Evolutionary conservation across 148 eudicot genomes (phyloP).

Genomic region (Hydrangea macrophylla): DNA sequence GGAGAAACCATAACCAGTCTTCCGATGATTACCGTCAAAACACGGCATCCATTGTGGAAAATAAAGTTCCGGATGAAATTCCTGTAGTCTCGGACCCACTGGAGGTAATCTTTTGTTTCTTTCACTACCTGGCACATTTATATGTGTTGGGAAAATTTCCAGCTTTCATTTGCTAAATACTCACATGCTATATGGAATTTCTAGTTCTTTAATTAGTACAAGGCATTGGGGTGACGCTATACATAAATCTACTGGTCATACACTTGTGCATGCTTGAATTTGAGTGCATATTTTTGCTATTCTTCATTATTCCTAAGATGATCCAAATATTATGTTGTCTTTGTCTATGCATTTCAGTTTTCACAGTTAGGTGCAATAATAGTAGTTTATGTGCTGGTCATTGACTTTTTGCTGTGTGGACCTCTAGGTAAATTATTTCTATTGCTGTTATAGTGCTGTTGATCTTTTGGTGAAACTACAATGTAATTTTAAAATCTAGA

Average conservation of each 20-base stretch:
- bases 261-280: slow-evolving; percentile 10
- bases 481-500: background rate
- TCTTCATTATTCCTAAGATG: background rate
- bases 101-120: slow-evolving; percentile 54
- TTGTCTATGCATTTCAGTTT: slow-evolving; percentile 7
- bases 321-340: background rate
- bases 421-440: background rate
- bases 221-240: background rate
- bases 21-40: slow-evolving; percentile 27
- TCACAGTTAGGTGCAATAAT: background rate
- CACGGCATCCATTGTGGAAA: slow-evolving; percentile 33
- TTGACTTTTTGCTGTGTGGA: background rate
- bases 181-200: background rate
- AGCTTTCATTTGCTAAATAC: background rate
- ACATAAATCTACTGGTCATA: background rate
- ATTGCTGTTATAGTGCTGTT: background rate
- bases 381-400: background rate
- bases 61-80: slow-evolving; percentile 39
- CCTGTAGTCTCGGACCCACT: slow-evolving; percentile 67
- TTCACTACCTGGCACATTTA: background rate
- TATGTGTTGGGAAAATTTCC: background rate
- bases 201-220: background rate
- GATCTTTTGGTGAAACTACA: background rate
- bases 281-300: background rate
- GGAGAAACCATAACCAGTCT: slow-evolving; percentile 50